phyloP scores from a whole-genome alignment of 2,329 filamentous ascomycete species.

The Alternaria incomplexa region DNA sequence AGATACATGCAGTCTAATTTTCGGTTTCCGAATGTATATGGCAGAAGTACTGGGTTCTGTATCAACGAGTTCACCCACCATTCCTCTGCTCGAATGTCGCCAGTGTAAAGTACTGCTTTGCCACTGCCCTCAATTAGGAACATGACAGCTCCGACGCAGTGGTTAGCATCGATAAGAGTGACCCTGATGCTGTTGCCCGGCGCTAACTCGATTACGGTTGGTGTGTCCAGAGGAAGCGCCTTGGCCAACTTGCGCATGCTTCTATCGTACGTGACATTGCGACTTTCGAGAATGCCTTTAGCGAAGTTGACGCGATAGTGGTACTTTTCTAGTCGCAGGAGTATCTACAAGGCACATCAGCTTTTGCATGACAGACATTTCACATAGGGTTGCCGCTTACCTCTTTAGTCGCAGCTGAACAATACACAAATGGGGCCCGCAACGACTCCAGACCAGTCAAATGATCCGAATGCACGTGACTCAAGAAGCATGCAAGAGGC shows the following conservation, averaged over 20 bases:
- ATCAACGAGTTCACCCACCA: conserved; percentile 82
- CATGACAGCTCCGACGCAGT: conserved; percentile 90
- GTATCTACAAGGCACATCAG: conserved; percentile 55
- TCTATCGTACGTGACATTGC: conserved; percentile 72
- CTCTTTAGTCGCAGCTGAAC: conserved; percentile 81
- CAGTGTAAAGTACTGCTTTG: conserved; percentile 83
- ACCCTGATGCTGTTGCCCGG: conserved; percentile 74
- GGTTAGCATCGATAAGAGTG: conserved; percentile 89
- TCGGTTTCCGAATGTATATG: conserved; percentile 63
- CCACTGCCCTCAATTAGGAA: conserved; percentile 80
- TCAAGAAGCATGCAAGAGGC: conserved; percentile 84
- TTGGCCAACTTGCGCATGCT: conserved; percentile 77
- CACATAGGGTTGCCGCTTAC: conserved; percentile 41
- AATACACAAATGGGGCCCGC: conserved; percentile 85
- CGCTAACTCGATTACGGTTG: conserved; percentile 75
- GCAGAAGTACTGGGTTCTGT: conserved; percentile 74
- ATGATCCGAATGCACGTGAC: conserved; percentile 92
- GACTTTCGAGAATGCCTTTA: conserved; percentile 76
- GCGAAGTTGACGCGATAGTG: conserved; percentile 82
- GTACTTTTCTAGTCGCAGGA: conserved; percentile 80
- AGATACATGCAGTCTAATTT: conserved; percentile 83
- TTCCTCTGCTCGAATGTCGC: conserved; percentile 82
- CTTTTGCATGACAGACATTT: background rate
- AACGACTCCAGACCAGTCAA: conserved; percentile 79
- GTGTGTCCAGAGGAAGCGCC: conserved; percentile 80